Evolutionary conservation across 176 grass and related monocot species (phyloP).

Genomic region (Urochloa ruziziensis): DNA sequence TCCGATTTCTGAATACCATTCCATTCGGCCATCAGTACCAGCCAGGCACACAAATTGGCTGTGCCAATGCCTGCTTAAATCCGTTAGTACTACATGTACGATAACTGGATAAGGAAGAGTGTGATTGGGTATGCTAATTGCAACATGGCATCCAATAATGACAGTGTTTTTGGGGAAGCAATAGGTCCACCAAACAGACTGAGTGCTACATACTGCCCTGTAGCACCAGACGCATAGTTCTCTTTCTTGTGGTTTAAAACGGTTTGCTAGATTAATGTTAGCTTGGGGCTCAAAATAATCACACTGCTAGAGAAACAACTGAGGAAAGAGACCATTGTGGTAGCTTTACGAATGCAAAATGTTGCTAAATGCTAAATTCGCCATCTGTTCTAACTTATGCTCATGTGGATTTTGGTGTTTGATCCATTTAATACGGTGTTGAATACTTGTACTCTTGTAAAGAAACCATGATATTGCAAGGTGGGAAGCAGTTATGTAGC

Average conservation of each 20-base stretch:
- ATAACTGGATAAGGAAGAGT: no score
- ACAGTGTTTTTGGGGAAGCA: not conserved
- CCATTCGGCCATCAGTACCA: not conserved
- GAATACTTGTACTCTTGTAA: not conserved
- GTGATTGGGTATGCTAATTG: not conserved
- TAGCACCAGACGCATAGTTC: not conserved
- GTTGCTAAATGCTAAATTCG: not conserved
- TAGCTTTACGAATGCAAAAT: not conserved
- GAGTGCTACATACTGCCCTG: not conserved
- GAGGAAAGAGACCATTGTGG: not conserved
- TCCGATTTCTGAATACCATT: no score
- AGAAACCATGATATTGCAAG: not conserved
- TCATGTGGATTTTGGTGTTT: not conserved
- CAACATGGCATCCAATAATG: not conserved
- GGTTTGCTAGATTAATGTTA: not conserved
- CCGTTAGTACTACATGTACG: no score
- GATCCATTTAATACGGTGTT: not conserved
- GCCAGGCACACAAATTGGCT: not conserved
- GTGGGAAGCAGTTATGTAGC: not conserved
- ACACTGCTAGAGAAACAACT: not conserved
- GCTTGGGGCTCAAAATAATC: not conserved
- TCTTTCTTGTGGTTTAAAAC: not conserved
- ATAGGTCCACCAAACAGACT: not conserved
- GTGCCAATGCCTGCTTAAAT: not conserved
- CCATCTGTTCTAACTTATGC: not conserved